A percentile compares a stretch with the other conserved stretches of the same genome.
phyloP scores from a whole-genome alignment of 164 flowering plant species.

The Stephania japonica region DNA sequence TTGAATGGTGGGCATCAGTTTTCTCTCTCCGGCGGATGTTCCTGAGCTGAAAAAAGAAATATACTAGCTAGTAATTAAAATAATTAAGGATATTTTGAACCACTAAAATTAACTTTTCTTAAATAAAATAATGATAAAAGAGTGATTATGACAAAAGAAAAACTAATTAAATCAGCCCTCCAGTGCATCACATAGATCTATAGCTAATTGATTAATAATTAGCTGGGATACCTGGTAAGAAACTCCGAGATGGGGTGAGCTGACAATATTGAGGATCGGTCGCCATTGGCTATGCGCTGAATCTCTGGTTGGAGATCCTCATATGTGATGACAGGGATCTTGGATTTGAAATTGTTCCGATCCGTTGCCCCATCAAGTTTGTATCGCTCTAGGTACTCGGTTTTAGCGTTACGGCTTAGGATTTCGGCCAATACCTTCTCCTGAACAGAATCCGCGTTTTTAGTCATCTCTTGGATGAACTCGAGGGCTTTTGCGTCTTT shows the following conservation, averaged over 20 bases:
- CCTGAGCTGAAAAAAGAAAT: constrained; percentile 47
- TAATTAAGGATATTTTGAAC: too few relatives aligned
- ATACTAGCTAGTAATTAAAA: too few relatives aligned
- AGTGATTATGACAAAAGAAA: too few relatives aligned
- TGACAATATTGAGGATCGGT: constrained; percentile 52
- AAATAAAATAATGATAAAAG: too few relatives aligned
- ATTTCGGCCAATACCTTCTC: constrained; percentile 46
- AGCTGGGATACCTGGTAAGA: constrained; percentile 54
- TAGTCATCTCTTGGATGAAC: constrained; percentile 65
- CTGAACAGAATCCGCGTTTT: constrained; percentile 47
- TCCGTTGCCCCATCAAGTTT: constrained; percentile 41
- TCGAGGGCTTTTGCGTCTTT: constrained; percentile 49
- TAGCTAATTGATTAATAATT: too few relatives aligned
- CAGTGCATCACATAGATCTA: too few relatives aligned
- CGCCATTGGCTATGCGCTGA: constrained; percentile 70
- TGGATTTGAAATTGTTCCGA: constrained; percentile 49
- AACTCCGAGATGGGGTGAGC: constrained; percentile 68
- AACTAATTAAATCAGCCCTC: too few relatives aligned
- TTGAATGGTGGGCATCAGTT: constrained; percentile 69
- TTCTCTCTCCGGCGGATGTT: constrained; percentile 80
- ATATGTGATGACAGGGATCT: constrained; percentile 52
- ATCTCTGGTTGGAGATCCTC: constrained; percentile 68
- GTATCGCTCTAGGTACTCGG: constrained; percentile 54
- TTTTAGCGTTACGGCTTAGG: constrained; percentile 38
- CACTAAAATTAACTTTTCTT: too few relatives aligned